Conservation (phyloP, 129 eudicot species). For the Tanacetum coccineum region DNA sequence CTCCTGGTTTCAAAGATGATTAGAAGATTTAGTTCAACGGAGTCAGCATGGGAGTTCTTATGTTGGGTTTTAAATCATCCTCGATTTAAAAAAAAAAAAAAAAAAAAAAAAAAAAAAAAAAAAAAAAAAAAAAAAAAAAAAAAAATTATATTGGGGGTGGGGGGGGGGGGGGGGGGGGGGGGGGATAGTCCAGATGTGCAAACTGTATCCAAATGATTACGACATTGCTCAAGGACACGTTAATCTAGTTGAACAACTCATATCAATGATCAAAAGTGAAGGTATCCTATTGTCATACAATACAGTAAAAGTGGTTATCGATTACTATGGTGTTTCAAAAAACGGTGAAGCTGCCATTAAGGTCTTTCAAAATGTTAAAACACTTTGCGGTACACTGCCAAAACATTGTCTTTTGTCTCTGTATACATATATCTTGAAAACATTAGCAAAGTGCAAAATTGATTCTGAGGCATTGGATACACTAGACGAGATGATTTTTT, state of each 20-base stretch:
- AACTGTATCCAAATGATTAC: constrained; percentile 67
- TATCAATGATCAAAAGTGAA: constrained; percentile 43
- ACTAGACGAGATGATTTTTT: constrained; percentile 68
- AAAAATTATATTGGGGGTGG: no score
- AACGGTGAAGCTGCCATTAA: constrained; percentile 65
- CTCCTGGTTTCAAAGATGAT: constrained; percentile 79
- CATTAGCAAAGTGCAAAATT: constrained; percentile 78
- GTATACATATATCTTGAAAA: constrained; percentile 62
- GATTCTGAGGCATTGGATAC: constrained; percentile 44
- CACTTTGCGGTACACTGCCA: constrained; percentile 49
- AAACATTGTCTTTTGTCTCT: constrained; percentile 40
- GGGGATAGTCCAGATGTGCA: constrained; percentile 61
- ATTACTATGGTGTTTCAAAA: constrained; percentile 57
- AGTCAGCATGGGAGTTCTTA: constrained; percentile 83
- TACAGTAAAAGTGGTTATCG: constrained; percentile 55
- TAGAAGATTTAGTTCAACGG: constrained; percentile 58
- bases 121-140: no score
- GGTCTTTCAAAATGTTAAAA: constrained; percentile 43
- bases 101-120: no score
- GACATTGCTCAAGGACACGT: constrained; percentile 57
- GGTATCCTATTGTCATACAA: constrained; percentile 45
- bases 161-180: no score
- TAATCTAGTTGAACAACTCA: constrained; percentile 54
- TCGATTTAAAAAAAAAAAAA: no score
- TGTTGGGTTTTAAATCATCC: constrained; percentile 75